A percentile compares a stretch with the other conserved stretches of the same genome.
Conservation (phyloP, 257 asterid species). For the Solanum pennellii region DNA sequence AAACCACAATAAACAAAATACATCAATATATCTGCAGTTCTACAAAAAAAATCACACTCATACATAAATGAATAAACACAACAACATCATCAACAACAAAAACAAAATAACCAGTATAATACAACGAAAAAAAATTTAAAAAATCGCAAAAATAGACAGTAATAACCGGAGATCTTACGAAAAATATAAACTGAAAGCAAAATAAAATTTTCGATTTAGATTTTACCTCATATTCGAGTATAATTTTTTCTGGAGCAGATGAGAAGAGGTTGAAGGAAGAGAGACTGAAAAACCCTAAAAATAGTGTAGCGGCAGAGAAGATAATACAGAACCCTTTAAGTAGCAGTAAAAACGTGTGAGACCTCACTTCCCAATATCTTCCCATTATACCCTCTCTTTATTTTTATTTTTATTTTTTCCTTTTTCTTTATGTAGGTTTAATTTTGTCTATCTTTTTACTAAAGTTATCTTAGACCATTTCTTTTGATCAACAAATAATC, state of each 20-base stretch:
- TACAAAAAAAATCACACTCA: neutral
- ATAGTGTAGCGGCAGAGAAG: neutral
- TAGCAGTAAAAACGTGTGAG: neutral
- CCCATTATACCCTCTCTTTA: neutral
- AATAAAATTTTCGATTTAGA: neutral
- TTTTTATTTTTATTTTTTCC: neutral
- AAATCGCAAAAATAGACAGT: neutral
- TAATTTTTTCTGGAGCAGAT: neutral
- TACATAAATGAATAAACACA: neutral
- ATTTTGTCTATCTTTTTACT: neutral
- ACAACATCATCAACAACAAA: neutral
- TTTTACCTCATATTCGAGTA: conserved; percentile 44
- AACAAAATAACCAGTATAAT: neutral
- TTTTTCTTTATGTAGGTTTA: neutral
- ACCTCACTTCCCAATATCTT: neutral
- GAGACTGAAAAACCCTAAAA: conserved; percentile 47
- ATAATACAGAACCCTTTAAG: neutral
- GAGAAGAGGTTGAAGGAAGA: neutral
- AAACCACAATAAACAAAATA: neutral
- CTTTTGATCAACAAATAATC: neutral
- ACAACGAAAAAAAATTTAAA: neutral
- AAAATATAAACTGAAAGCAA: neutral
- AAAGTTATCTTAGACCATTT: neutral
- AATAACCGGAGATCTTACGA: neutral
- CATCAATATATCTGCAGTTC: neutral